phyloP scores from a whole-genome alignment of 2,329 filamentous ascomycete species.

The Blumeria graminis region DNA sequence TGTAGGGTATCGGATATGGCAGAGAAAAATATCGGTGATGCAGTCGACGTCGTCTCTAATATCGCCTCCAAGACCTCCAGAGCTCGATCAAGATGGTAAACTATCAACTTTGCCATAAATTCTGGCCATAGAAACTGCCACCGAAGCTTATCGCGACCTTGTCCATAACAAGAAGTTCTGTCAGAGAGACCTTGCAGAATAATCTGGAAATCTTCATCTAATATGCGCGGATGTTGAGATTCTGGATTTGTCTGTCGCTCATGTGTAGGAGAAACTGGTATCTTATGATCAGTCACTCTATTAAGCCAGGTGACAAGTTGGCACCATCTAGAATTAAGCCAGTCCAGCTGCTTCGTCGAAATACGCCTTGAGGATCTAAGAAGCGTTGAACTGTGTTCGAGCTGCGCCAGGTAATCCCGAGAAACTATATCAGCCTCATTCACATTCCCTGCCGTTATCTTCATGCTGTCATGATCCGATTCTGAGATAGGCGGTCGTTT shows the following conservation, averaged over 20 bases:
- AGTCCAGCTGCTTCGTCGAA: background rate
- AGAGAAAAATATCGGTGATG: background rate
- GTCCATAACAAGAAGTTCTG: too few relatives aligned
- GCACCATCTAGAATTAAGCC: background rate
- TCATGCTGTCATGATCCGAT: background rate
- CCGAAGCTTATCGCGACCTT: background rate
- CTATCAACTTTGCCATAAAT: background rate
- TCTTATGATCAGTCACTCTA: background rate
- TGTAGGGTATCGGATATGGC: background rate
- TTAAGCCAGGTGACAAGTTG: background rate
- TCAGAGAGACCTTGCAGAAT: background rate
- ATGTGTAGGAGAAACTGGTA: background rate
- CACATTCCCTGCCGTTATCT: too few relatives aligned
- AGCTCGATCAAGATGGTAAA: background rate
- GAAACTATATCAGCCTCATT: too few relatives aligned
- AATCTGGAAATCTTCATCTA: background rate
- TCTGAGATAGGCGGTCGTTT: background rate
- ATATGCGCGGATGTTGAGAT: background rate
- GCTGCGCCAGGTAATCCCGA: too few relatives aligned
- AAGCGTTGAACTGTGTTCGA: too few relatives aligned
- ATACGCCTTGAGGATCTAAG: background rate
- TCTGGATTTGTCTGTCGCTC: too few relatives aligned
- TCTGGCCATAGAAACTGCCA: background rate
- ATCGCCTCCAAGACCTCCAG: background rate
- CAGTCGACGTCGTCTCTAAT: background rate